Conservation (phyloP, 2,329 filamentous ascomycete genomes). For the Sporothrix dimorphospora region DNA sequence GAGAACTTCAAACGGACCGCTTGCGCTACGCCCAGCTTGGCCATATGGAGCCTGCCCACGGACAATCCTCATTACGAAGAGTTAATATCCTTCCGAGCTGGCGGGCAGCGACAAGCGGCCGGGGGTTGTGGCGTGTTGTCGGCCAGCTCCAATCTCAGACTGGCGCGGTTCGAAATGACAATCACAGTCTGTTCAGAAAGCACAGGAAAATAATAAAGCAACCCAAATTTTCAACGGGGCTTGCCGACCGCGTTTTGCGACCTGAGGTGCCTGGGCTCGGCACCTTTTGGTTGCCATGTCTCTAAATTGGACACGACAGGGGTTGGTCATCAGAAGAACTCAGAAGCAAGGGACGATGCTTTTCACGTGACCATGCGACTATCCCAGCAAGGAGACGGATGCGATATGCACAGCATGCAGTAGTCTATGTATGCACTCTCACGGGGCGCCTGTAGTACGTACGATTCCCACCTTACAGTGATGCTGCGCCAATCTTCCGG, state of each 20-base stretch:
- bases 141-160: background rate
- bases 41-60: background rate
- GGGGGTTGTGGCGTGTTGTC: background rate
- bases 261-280: constrained; percentile 1
- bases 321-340: background rate
- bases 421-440: constrained; percentile 15
- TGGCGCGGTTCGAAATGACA: background rate
- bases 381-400: constrained; percentile 8
- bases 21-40: background rate
- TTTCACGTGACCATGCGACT: background rate
- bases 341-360: background rate
- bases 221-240: background rate
- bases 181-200: background rate
- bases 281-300: constrained; percentile 16
- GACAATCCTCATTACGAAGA: constrained; percentile 26
- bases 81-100: constrained; percentile 14
- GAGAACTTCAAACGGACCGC: background rate
- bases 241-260: constrained; percentile 11
- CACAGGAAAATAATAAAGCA: background rate
- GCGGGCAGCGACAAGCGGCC: background rate
- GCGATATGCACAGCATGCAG: constrained; percentile 20
- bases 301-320: constrained; percentile 6
- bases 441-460: background rate
- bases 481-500: background rate
- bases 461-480: background rate